Evolutionary conservation across 441 rosid species (phyloP).

Genomic region (Adansonia gregorii): DNA sequence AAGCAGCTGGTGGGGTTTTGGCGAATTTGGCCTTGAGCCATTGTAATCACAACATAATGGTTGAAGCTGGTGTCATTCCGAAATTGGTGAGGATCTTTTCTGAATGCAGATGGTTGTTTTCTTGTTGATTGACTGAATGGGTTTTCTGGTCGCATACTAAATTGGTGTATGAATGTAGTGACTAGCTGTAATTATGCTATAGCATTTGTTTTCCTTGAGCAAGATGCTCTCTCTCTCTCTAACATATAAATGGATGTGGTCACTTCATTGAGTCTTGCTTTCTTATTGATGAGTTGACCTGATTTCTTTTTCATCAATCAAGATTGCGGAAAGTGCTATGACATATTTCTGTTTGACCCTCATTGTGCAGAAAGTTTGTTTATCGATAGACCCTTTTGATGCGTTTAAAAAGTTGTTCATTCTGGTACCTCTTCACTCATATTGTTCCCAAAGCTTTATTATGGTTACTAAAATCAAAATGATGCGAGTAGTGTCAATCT

Average conservation of each 20-base stretch:
- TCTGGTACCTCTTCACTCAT: background rate
- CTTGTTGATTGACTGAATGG: constrained; percentile 4
- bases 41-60: constrained; percentile 61
- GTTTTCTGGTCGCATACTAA: background rate
- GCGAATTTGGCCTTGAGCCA: constrained; percentile 67
- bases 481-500: background rate
- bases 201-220: background rate
- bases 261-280: background rate
- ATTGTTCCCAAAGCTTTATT: constrained; percentile 1
- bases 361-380: background rate
- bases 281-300: background rate
- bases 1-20: constrained; percentile 86
- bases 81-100: constrained; percentile 60
- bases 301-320: background rate
- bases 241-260: background rate
- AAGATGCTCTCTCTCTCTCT: background rate
- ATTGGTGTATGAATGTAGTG: constrained; percentile 6
- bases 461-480: background rate
- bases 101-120: background rate
- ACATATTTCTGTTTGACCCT: background rate
- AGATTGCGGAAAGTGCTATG: background rate
- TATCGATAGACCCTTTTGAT: background rate
- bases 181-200: background rate
- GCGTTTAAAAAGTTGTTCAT: background rate
- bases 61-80: constrained; percentile 76